phyloP scores from a whole-genome alignment of 1,284 basidiomycete genomes.

The Leccinum angustisporum region DNA sequence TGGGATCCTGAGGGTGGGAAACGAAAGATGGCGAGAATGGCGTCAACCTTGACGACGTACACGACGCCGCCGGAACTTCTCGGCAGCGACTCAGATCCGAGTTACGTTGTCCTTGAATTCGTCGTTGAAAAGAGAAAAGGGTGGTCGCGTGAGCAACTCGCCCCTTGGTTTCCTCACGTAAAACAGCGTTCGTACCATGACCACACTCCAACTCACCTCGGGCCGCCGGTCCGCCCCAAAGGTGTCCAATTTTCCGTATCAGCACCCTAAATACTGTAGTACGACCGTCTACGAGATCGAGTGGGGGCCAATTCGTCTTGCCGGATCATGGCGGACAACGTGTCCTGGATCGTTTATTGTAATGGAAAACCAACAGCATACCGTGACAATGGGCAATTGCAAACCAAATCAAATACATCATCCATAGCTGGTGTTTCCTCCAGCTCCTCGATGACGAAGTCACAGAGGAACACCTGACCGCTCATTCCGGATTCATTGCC shows the following conservation, averaged over 20 bases:
- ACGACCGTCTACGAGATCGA: conserved; percentile 52
- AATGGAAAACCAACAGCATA: conserved; percentile 9
- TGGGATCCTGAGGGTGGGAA: too few relatives aligned
- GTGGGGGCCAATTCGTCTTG: conserved; percentile 63
- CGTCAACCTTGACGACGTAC: too few relatives aligned
- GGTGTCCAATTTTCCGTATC: conserved; percentile 46
- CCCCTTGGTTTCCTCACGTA: too few relatives aligned
- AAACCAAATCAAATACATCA: conserved; percentile 34
- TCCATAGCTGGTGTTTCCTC: conserved; percentile 14
- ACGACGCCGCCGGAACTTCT: too few relatives aligned
- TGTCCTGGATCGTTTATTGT: conserved; percentile 45
- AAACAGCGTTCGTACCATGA: too few relatives aligned
- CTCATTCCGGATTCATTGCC: conserved; percentile 15
- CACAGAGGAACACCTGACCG: conserved; percentile 20
- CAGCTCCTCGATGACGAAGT: conserved; percentile 27
- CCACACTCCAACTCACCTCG: too few relatives aligned
- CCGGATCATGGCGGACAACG: conserved; percentile 64
- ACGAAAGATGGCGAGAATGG: too few relatives aligned
- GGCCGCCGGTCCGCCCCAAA: background rate
- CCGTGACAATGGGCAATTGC: conserved; percentile 15
- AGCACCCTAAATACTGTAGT: conserved; percentile 39
- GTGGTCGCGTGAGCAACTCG: too few relatives aligned
- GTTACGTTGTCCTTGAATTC: background rate
- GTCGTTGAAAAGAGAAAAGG: background rate
- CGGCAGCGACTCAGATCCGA: background rate